These are phyloP conservation scores for Hypoxylon trugodes DNA, from an alignment of 495 filamentous ascomycete species.

Conservation along the genomic window DNA sequence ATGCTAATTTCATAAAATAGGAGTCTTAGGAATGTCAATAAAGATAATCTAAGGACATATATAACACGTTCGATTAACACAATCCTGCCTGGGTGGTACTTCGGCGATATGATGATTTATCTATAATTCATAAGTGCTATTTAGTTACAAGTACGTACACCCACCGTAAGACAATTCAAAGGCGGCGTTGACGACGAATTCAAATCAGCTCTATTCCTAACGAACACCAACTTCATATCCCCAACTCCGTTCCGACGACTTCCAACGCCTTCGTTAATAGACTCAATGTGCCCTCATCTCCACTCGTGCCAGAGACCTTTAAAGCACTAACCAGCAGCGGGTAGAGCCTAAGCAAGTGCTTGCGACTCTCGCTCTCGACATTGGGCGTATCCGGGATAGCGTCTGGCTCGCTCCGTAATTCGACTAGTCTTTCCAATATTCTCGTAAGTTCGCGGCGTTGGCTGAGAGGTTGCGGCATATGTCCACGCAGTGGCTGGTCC, in stretches of 20 bases:
- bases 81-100: background rate
- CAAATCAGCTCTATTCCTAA: background rate
- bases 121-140: background rate
- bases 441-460: slow-evolving; percentile 82
- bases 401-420: slow-evolving; percentile 72
- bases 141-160: background rate
- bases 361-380: slow-evolving; percentile 61
- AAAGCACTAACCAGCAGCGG: slow-evolving; percentile 78
- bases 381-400: slow-evolving; percentile 72
- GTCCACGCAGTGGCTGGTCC: slow-evolving; percentile 89
- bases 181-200: background rate
- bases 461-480: slow-evolving; percentile 88
- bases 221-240: slow-evolving; percentile 43
- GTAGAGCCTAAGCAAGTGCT: slow-evolving; percentile 84
- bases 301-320: slow-evolving; percentile 70
- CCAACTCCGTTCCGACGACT: slow-evolving; percentile 73
- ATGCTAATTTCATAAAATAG: background rate
- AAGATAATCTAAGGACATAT: background rate
- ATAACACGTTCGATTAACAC: background rate
- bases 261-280: slow-evolving; percentile 67
- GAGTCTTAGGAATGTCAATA: background rate
- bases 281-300: slow-evolving; percentile 67
- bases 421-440: slow-evolving; percentile 69
- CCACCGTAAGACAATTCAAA: background rate
- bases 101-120: background rate